Percentiles rank a stretch among this genome's conserved stretches.
Evolutionary conservation across 352 stramenopile genomes (phyloP).

Genomic region (Phytophthora pisi): DNA sequence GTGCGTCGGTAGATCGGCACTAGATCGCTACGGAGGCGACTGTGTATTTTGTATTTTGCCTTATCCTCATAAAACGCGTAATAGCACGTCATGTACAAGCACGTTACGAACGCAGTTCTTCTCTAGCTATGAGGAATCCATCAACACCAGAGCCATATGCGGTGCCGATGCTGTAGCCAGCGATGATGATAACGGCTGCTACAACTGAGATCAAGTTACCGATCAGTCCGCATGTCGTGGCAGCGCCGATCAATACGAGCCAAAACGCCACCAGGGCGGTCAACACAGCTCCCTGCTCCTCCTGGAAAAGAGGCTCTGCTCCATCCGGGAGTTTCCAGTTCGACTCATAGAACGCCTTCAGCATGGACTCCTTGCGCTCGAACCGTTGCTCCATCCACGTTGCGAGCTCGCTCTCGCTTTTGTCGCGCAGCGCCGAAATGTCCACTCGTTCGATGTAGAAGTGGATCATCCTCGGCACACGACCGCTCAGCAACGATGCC

Average conservation of each 20-base stretch:
- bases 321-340: conserved; percentile 52
- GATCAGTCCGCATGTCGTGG: conserved; percentile 36
- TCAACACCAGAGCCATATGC: conserved; percentile 54
- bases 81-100: conserved; percentile 20
- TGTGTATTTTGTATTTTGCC: conserved; percentile 17
- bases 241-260: conserved; percentile 43
- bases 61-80: conserved; percentile 9
- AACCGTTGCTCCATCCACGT: conserved; percentile 73
- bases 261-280: conserved; percentile 58
- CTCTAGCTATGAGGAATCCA: conserved; percentile 41
- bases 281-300: conserved; percentile 36
- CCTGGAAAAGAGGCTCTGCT: conserved; percentile 53
- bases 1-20: conserved; percentile 20
- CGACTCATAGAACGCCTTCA: conserved; percentile 70
- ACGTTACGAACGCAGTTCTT: neutral
- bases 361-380: conserved; percentile 63
- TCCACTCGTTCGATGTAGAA: conserved; percentile 75
- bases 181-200: conserved; percentile 25
- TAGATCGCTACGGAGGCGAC: neutral
- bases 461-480: conserved; percentile 64
- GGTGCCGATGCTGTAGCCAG: conserved; percentile 42
- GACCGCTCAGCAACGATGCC: conserved; percentile 58
- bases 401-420: conserved; percentile 49
- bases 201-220: conserved; percentile 37
- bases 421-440: conserved; percentile 43